Evolutionary conservation across 805 yeast genomes (phyloP).

Genomic region (Lachancea thermotolerans): DNA sequence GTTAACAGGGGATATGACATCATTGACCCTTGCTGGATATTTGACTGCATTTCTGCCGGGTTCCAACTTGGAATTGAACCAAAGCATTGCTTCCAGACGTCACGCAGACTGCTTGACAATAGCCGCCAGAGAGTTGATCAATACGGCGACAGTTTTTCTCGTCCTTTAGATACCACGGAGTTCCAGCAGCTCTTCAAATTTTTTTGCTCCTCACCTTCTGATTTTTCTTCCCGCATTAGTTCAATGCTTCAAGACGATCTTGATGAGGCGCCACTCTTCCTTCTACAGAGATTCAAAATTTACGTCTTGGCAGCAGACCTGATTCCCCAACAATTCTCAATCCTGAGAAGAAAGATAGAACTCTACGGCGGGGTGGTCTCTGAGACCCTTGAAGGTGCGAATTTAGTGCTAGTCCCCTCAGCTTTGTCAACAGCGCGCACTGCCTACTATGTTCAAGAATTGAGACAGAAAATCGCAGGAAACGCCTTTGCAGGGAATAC

Average conservation of each 20-base stretch:
- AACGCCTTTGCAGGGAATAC: neutral
- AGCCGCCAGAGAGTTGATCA: slow-evolving; percentile 41
- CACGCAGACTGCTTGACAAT: slow-evolving; percentile 22
- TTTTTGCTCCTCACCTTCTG: neutral
- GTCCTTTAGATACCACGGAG: slow-evolving; percentile 11
- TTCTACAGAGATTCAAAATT: slow-evolving; percentile 35
- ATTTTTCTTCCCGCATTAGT: neutral
- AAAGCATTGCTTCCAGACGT: slow-evolving; percentile 43
- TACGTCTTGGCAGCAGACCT: slow-evolving; percentile 23
- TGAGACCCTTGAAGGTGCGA: slow-evolving; percentile 24
- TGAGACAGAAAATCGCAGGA: neutral
- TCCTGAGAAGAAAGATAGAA: slow-evolving; percentile 26
- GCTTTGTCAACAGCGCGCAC: neutral
- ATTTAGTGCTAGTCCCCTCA: slow-evolving; percentile 34
- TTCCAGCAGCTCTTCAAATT: slow-evolving; percentile 12
- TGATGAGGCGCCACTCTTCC: slow-evolving; percentile 19
- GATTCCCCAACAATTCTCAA: slow-evolving; percentile 7
- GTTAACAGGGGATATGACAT: slow-evolving; percentile 50
- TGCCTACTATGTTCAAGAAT: neutral
- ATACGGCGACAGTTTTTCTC: slow-evolving; percentile 54
- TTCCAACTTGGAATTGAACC: slow-evolving; percentile 53
- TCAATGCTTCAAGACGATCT: slow-evolving; percentile 6
- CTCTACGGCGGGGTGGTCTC: slow-evolving; percentile 40
- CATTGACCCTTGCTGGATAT: slow-evolving; percentile 61
- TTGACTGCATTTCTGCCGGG: slow-evolving; percentile 8